Conservation (phyloP, 225 moss, liverwort and hornwort species). For the Sphagnum tenellum region DNA sequence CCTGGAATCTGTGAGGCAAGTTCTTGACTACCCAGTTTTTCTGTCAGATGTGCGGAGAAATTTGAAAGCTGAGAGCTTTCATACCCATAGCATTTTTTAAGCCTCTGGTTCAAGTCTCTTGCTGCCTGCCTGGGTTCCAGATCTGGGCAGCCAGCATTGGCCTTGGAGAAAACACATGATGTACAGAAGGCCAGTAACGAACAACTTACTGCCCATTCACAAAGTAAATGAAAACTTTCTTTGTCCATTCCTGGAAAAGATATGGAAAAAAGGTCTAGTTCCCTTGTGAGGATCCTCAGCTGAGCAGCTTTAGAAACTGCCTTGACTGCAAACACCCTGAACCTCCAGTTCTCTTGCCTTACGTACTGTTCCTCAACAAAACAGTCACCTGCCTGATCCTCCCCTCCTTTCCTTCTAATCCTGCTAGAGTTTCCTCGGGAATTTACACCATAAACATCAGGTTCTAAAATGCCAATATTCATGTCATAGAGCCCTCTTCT, state of each 20-base stretch:
- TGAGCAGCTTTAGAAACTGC: constrained; percentile 21
- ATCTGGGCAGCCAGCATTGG: constrained; percentile 2
- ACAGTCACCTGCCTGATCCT: no score
- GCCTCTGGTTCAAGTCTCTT: constrained; percentile 31
- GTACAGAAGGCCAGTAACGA: constrained; percentile 47
- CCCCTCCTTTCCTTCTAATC: no score
- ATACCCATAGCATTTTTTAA: constrained; percentile 21
- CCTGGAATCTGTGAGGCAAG: no score
- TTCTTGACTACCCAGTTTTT: no score
- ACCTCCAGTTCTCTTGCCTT: constrained; percentile 24
- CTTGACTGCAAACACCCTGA: constrained; percentile 34
- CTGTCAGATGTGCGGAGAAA: constrained; percentile 1
- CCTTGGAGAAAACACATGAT: constrained; percentile 19
- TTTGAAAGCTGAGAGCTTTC: constrained; percentile 23
- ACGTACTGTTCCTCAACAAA: constrained; percentile 10
- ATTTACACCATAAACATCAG: no score
- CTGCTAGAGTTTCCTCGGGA: no score
- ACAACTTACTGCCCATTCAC: constrained; percentile 35
- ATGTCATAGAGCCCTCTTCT: no score
- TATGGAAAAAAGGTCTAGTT: constrained; percentile 48
- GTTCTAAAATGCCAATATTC: no score
- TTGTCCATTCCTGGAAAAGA: constrained; percentile 35
- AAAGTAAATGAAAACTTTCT: constrained; percentile 36
- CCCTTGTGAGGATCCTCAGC: constrained; percentile 29
- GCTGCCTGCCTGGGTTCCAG: constrained; percentile 7